Evolutionary conservation across 306 rosid species (phyloP), one percentile per base, ranked within the genome.

Genomic region (Cicer judaicum): DNA sequence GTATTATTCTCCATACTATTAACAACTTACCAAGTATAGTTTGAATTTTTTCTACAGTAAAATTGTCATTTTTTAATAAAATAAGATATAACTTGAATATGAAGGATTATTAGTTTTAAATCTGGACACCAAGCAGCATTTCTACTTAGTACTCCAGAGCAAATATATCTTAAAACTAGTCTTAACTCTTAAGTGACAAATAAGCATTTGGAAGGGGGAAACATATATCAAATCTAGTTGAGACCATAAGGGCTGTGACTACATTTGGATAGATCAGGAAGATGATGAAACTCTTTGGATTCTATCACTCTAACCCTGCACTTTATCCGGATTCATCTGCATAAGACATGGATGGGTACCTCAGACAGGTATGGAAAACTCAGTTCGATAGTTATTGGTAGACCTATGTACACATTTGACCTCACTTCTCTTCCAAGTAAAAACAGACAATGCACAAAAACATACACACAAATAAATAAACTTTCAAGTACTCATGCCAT

Each of bases 341-440:
- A 57, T 24, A 4, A 57, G 41, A 24, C 40, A 57, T 24, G 40
- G 7, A 24, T 11, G 64, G 21, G 64, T 24, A 24, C 40, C 15
- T 59, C 42, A 11, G 21, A 29, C 42, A 2, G 5, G 1, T 11
- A 59, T 5, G n/a, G 64, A 24, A 24, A 57, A 57, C 9, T 57
- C 64, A 8, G 64, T 57, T 24, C 6, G 9, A 14, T 36, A 59
- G 46, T 61, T 40, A 53, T 59, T 34, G 67, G 8, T 18, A 60
- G 43, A 59, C 43, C 13, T 43, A 36, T 53, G 63, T 18, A 42
- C 34, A 52, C 44, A 68, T 40, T n/a, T 29, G 16, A 68, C 16
- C 42, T 49, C 7, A 68, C 29, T 47, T 74, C 65, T 59, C 59
- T 38, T 59, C 73, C 84, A 43, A 42, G 13, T 49, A 48, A 15